These are phyloP conservation scores for Taxillus chinensis DNA, from an alignment of 164 flowering plant genomes.

Conservation along the genomic window DNA sequence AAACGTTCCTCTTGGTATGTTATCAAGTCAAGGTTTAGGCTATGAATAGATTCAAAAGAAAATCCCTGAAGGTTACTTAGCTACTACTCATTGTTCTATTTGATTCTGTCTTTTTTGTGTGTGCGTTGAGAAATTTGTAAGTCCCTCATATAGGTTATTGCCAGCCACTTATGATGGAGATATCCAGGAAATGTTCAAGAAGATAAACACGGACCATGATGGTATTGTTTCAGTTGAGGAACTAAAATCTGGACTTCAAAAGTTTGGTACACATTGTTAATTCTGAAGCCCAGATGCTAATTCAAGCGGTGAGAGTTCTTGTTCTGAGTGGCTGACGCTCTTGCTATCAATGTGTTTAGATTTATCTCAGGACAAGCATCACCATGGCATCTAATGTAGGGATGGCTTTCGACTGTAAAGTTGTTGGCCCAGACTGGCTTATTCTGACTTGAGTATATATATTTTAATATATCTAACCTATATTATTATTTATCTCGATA, in stretches of 20 bases:
- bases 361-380: no score
- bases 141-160: conserved; percentile 52
- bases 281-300: conserved; percentile 76
- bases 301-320: conserved; percentile 64
- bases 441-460: no score
- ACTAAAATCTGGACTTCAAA: conserved; percentile 56
- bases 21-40: conserved; percentile 83
- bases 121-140: conserved; percentile 1
- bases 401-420: no score
- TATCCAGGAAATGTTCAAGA: conserved; percentile 70
- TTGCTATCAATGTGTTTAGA: no score
- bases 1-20: conserved; percentile 90
- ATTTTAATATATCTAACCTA: no score
- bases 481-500: no score
- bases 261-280: conserved; percentile 66
- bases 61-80: conserved; percentile 58
- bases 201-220: conserved; percentile 71
- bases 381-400: no score
- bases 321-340: not conserved
- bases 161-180: conserved; percentile 80
- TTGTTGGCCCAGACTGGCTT: no score
- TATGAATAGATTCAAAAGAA: conserved; percentile 92
- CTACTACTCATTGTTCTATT: not conserved
- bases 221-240: conserved; percentile 69
- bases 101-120: not conserved